Evolutionary conservation across 2,329 filamentous ascomycete genomes (phyloP).

Genomic region (Malbranchea cinnamomea): DNA sequence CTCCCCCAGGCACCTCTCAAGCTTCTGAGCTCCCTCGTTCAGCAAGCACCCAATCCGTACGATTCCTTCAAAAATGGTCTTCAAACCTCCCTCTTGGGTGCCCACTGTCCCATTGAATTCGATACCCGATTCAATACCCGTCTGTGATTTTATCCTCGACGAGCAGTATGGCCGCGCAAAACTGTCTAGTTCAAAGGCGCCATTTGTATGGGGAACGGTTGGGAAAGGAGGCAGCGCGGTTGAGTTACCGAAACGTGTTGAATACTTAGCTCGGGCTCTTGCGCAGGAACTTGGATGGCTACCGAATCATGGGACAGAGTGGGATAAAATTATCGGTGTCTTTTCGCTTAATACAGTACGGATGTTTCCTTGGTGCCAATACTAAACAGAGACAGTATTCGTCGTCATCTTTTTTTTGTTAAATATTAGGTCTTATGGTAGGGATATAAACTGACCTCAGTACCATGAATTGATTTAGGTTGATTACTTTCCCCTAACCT

Average conservation of each 20-base stretch:
- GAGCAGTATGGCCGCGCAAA: constrained; percentile 50
- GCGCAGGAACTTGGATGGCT: constrained; percentile 48
- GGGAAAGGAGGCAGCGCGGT: constrained; percentile 44
- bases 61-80: constrained; percentile 17
- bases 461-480: constrained; percentile 41
- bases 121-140: constrained; percentile 53
- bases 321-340: constrained; percentile 57
- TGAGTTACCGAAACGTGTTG: constrained; percentile 45
- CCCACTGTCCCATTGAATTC: constrained; percentile 26
- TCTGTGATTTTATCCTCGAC: constrained; percentile 56
- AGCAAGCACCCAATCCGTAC: no score
- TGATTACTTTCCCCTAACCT: constrained; percentile 51
- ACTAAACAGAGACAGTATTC: no score
- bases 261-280: constrained; percentile 46
- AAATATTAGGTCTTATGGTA: constrained; percentile 5
- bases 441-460: not conserved
- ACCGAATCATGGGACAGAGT: constrained; percentile 48
- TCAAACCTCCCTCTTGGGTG: constrained; percentile 20
- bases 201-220: constrained; percentile 56
- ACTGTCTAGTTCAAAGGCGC: constrained; percentile 44
- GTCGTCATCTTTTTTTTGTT: no score
- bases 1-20: no score
- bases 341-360: constrained; percentile 55
- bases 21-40: no score
- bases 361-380: constrained; percentile 4